Conservation (phyloP, 768 basidiomycete genomes). For the Lactarius psammicola region DNA sequence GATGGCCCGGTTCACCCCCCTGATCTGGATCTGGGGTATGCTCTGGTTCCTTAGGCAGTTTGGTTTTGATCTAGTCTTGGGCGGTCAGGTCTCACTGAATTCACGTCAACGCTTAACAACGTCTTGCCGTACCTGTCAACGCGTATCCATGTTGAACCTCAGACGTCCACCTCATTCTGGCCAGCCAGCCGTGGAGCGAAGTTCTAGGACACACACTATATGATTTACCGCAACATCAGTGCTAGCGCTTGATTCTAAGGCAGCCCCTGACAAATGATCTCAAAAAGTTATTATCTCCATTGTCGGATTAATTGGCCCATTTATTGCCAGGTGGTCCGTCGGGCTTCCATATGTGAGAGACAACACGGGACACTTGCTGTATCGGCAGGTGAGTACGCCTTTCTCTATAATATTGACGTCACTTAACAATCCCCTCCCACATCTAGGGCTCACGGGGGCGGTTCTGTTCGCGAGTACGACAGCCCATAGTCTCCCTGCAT, state of each 20-base stretch:
- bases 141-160: background rate
- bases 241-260: background rate
- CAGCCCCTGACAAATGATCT: background rate
- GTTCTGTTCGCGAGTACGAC: conserved; percentile 78
- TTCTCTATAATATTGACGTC: conserved; percentile 33
- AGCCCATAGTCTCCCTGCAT: conserved; percentile 60
- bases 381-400: conserved; percentile 52
- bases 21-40: conserved; percentile 51
- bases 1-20: conserved; percentile 59
- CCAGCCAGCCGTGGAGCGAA: conserved; percentile 37
- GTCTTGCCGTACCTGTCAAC: conserved; percentile 39
- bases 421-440: conserved; percentile 47
- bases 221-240: conserved; percentile 39
- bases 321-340: conserved; percentile 69
- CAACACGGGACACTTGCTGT: conserved; percentile 64
- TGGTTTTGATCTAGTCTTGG: background rate
- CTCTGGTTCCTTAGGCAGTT: background rate
- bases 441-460: conserved; percentile 64
- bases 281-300: conserved; percentile 70
- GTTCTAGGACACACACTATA: conserved; percentile 39
- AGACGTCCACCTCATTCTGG: conserved; percentile 29
- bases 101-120: conserved; percentile 39
- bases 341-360: conserved; percentile 61
- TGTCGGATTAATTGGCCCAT: conserved; percentile 67
- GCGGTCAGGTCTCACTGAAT: conserved; percentile 37